Base-by-base conservation (phyloP, 352 stramenopile genomes). In the Globisporangium polare region DNA sequence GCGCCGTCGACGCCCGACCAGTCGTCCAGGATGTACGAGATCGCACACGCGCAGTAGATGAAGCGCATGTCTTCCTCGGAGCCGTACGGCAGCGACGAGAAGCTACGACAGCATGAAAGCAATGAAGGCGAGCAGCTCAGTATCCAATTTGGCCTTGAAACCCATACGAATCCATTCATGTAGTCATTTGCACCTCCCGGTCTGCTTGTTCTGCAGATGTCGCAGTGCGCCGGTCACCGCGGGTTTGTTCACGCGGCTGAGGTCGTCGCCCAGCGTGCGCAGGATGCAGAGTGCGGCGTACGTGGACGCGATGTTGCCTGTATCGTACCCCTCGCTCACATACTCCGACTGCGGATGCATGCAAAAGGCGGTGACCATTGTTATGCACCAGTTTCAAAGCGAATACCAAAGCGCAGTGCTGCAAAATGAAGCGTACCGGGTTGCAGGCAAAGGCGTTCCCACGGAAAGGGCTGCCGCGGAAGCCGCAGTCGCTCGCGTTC, bases 21-120 rank as follows among this genome's bases (percentile, higher is more conserved):
- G 68, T 96, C 88, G 50, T 93, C 73, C 52, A 96, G 71, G 27
- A 96, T 81, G 67, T 92, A 72, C 10, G 89, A 96, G 58, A 96
- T 94, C 37, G 87, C 87, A 49, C 88, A 92, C 5, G 88, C 89
- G 64, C 89, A 95, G 65, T 83, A 96, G 8, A 96, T 81, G 57
- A 96, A 96, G 59, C 89, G 84, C 77, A 95, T 90, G 58, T 96
- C 89, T 53, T 96, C 73, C 56, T 96, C 89, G 0, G 84, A 94
- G 2, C 87, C 89, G 37, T 72, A 75, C 7, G 72, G 79, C 17
- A 86, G 59, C 0, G 85, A 86, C 56, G 68, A 83, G 59, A 95
- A 96, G 71, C 82, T 94, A 59, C 26, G 35, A 20, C 4, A 22
- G 26, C 1, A 35, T 45, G 35, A 39, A 56, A 41, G 31, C 5